Evolutionary conservation across 805 yeast species (phyloP).

Genomic region (Myxozyma monticola): DNA sequence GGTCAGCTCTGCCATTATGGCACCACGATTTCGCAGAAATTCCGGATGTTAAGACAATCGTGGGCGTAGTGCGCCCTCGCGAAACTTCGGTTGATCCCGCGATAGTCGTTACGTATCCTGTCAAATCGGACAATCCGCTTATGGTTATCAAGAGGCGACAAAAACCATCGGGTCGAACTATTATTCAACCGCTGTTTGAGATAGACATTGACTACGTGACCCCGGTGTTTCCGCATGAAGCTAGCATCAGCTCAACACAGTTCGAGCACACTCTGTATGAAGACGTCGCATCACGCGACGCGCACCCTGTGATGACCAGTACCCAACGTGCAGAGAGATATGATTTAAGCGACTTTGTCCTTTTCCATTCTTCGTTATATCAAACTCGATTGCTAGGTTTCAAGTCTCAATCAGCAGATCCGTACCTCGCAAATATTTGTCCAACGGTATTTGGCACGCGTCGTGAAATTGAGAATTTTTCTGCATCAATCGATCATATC

Average conservation of each 20-base stretch:
- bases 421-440: conserved; percentile 16
- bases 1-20: conserved; percentile 15
- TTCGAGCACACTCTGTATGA: too few relatives aligned
- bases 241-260: too few relatives aligned
- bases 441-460: conserved; percentile 27
- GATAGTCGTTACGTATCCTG: conserved; percentile 13
- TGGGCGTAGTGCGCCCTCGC: conserved; percentile 1
- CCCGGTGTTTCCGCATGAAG: not conserved
- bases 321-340: conserved; percentile 2
- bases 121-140: conserved; percentile 20
- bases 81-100: not conserved
- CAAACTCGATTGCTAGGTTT: conserved; percentile 22
- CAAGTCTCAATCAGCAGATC: not conserved
- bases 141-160: conserved; percentile 11
- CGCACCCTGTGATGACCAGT: conserved; percentile 6
- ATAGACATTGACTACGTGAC: conserved; percentile 1
- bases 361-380: conserved; percentile 19
- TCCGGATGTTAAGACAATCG: not conserved
- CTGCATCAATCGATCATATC: conserved; percentile 17
- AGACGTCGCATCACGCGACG: not conserved
- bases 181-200: conserved; percentile 4
- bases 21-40: conserved; percentile 12
- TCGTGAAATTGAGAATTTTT: conserved; percentile 13
- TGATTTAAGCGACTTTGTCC: conserved; percentile 4
- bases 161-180: not conserved